phyloP scores from a whole-genome alignment of 2,329 filamentous ascomycete genomes.

The Ophiosphaerella herpotricha region DNA sequence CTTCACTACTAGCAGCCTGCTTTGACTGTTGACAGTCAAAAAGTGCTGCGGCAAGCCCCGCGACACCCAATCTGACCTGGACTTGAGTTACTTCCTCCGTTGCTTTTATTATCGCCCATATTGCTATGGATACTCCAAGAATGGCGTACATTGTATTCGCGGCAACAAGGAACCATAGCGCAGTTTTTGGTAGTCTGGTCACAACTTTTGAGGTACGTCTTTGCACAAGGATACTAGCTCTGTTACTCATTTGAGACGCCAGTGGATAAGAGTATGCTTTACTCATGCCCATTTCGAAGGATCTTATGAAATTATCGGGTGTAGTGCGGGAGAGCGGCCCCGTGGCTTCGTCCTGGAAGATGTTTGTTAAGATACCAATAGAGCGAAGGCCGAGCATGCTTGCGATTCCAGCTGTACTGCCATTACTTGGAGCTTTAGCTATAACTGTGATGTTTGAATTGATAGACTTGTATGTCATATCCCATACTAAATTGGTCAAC shows the following conservation, averaged over 20 bases:
- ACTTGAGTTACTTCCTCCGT: constrained; percentile 14
- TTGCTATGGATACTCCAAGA: constrained; percentile 8
- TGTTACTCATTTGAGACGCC: constrained; percentile 6
- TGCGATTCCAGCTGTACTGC: constrained; percentile 10
- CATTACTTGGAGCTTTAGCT: constrained; percentile 10
- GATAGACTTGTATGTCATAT: constrained; percentile 5
- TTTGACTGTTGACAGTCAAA: too few species aligned
- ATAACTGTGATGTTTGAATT: background rate
- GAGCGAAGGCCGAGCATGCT: constrained; percentile 5
- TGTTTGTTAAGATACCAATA: constrained; percentile 1
- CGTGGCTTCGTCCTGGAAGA: constrained; percentile 1
- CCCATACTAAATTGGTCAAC: constrained; percentile 7
- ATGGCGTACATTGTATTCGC: constrained; percentile 13
- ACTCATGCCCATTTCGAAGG: constrained; percentile 11
- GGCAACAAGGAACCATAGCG: constrained; percentile 19
- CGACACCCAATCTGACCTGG: constrained; percentile 10
- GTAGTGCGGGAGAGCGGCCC: constrained; percentile 1
- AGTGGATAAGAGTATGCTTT: constrained; percentile 11
- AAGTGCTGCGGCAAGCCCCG: background rate
- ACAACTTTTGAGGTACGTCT: constrained; percentile 11
- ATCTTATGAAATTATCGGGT: constrained; percentile 7
- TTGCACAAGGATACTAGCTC: constrained; percentile 7
- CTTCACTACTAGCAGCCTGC: too few species aligned
- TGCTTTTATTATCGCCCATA: constrained; percentile 8
- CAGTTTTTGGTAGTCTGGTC: constrained; percentile 12